Base-by-base conservation (phyloP, 2,329 filamentous ascomycete species). In the Fusarium pseudocircinatum region DNA sequence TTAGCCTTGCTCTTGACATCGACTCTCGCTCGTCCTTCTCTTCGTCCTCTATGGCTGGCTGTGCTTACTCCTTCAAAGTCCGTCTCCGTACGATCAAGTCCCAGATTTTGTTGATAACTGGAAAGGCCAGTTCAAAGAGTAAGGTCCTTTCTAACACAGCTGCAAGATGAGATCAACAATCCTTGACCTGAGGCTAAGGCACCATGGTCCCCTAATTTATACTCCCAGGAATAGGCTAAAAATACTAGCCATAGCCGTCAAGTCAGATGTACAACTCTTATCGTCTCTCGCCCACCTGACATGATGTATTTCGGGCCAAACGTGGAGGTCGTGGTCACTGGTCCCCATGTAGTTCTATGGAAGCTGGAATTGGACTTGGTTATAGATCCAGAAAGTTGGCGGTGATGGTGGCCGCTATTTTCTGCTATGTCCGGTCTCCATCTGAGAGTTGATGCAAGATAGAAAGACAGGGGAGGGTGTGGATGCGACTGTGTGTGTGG, bases 181-280 rank as follows among this genome's bases (percentile, higher is more conserved):
- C 46, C 58, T 69, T 50, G 49, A 53, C 52, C 50, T n/a, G 64
- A 61, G 54, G 43, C 67, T 53, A 58, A 73, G 59, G 72, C 75
- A 73, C 59, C 63, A 43, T 56, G 24, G 57, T 66, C 74, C 57
- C 70, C 63, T 66, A 59, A 75, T 75, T 78, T 80, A 80, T 80
- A 80, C 70, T 77, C 65, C 64, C 57, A 47, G 57, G 61, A 58
- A 60, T 57, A 57, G 53, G 62, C 76, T 77, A 78, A 78, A 74
- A 76, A 79, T 78, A 78, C 72, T 66, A 75, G 59, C 61, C 58
- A 69, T 61, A 58, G 47, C 24, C 34, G 61, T 42, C 40, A 74
- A 78, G 73, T 78, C 70, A 77, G 70, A 64, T 75, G 75, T 79
- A 79, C 76, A 68, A 69, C 54, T 57, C 53, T 52, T 40, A 39